These are phyloP conservation scores for Paracorniculantispora psalliotae DNA, from an alignment of 2,329 filamentous ascomycete species.

Conservation along the genomic window DNA sequence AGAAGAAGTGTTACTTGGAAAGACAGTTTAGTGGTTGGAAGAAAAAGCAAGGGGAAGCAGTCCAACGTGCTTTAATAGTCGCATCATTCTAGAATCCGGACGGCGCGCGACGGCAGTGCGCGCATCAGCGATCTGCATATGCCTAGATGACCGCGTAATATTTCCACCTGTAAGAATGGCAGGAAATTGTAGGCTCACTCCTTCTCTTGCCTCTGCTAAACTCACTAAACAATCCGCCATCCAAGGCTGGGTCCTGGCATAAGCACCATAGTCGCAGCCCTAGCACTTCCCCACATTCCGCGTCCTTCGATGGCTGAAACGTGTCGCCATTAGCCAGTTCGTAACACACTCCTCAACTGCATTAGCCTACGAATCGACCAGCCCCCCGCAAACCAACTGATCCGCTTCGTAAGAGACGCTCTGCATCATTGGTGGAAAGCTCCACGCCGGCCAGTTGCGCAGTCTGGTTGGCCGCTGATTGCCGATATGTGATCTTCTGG, in stretches of 20 bases:
- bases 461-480: background rate
- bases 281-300: background rate
- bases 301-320: background rate
- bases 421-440: background rate
- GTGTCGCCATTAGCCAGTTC: background rate
- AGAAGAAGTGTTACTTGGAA: background rate
- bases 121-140: background rate
- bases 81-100: background rate
- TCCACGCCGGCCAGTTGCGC: background rate
- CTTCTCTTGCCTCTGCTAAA: background rate
- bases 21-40: background rate
- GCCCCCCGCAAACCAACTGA: no score
- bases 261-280: background rate
- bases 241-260: background rate
- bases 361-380: background rate
- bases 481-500: background rate
- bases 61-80: background rate
- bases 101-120: background rate
- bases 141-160: background rate
- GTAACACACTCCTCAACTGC: background rate
- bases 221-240: background rate
- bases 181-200: background rate
- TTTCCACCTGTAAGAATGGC: background rate
- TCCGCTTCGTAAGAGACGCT: no score
- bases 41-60: background rate